These are phyloP conservation scores for Neoarthrinium moseri DNA, from an alignment of 2,329 filamentous ascomycete genomes.

Conservation along the genomic window DNA sequence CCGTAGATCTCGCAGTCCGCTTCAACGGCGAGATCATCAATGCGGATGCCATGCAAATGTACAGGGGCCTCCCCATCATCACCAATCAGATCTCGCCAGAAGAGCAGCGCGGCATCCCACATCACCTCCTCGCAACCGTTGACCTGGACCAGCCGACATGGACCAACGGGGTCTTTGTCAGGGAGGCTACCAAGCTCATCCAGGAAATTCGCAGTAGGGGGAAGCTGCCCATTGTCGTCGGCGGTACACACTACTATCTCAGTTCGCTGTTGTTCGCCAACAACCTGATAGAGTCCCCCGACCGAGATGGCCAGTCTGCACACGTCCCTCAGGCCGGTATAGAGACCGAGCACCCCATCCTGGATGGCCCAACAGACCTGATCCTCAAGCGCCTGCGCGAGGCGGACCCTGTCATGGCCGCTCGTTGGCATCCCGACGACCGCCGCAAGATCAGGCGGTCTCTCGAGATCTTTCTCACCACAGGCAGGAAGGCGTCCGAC, in stretches of 20 bases:
- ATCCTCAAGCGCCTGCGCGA: constrained; percentile 72
- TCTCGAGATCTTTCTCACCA: constrained; percentile 84
- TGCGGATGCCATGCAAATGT: constrained; percentile 97
- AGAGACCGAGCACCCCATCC: constrained; percentile 61
- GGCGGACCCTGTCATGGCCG: constrained; percentile 87
- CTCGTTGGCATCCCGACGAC: constrained; percentile 92
- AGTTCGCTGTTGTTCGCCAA: constrained; percentile 84
- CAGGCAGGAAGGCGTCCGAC: constrained; percentile 78
- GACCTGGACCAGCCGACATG: constrained; percentile 75
- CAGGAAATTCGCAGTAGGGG: constrained; percentile 75
- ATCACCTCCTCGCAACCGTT: constrained; percentile 84
- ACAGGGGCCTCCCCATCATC: constrained; percentile 85
- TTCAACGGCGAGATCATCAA: constrained; percentile 96
- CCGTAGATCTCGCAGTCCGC: constrained; percentile 78
- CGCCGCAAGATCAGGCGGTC: constrained; percentile 85
- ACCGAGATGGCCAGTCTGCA: constrained; percentile 33
- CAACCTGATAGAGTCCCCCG: constrained; percentile 48
- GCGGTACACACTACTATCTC: constrained; percentile 94
- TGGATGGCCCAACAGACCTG: constrained; percentile 68
- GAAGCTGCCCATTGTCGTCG: constrained; percentile 84
- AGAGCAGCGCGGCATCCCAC: constrained; percentile 77
- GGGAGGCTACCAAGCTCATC: constrained; percentile 67
- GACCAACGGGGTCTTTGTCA: constrained; percentile 77
- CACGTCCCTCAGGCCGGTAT: constrained; percentile 31
- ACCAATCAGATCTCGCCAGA: constrained; percentile 84